These are phyloP conservation scores for Plantago elongata DNA, from an alignment of 257 asterid species.

Conservation along the genomic window DNA sequence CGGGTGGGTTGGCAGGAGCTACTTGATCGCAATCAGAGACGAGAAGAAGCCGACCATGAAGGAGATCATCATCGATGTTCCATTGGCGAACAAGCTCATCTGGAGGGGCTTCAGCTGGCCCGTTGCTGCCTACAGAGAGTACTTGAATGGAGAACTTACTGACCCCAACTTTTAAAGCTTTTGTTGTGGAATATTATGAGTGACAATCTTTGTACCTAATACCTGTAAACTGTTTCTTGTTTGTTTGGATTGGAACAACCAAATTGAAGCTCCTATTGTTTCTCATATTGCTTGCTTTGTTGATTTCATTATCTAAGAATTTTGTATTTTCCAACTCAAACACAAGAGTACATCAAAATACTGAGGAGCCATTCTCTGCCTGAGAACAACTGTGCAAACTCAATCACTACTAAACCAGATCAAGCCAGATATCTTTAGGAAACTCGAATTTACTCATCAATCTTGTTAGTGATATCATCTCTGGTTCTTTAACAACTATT, in stretches of 20 bases:
- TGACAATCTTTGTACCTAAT: slow-evolving; percentile 38
- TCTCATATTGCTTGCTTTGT: neutral
- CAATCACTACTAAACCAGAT: too few species aligned
- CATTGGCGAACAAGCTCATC: slow-evolving; percentile 61
- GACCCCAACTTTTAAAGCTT: slow-evolving; percentile 64
- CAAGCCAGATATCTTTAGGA: too few species aligned
- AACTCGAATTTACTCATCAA: too few species aligned
- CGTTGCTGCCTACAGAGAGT: slow-evolving; percentile 89
- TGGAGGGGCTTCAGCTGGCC: slow-evolving; percentile 99
- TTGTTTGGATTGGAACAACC: slow-evolving; percentile 15
- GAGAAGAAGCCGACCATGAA: slow-evolving; percentile 87
- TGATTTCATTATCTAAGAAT: neutral
- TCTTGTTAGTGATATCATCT: too few species aligned
- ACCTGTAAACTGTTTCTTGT: slow-evolving; percentile 27
- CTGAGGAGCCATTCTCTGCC: too few species aligned
- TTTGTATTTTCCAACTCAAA: neutral
- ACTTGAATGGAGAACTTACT: slow-evolving; percentile 77
- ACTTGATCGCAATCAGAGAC: slow-evolving; percentile 80
- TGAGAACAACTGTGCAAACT: too few species aligned
- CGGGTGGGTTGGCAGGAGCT: slow-evolving; percentile 98
- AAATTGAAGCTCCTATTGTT: slow-evolving; percentile 3
- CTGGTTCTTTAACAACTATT: too few species aligned
- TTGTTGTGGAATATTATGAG: slow-evolving; percentile 9
- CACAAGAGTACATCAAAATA: too few species aligned
- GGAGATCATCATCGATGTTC: slow-evolving; percentile 97